Conservation (phyloP, 306 rosid genomes). For the Prosopis cineraria region DNA sequence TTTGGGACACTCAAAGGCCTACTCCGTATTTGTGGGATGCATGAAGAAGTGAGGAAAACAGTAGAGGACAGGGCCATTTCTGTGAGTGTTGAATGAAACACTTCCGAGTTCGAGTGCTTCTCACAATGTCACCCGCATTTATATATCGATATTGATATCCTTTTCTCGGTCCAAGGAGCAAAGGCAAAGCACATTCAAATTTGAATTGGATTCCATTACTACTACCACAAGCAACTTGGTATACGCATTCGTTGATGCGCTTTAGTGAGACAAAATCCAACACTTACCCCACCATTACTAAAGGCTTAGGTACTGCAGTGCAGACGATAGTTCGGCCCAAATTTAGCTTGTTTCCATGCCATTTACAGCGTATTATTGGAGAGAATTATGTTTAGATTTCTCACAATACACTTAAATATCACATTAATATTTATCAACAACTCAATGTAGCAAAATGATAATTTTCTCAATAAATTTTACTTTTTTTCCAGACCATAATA, state of each 20-base stretch:
- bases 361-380: too few relatives aligned
- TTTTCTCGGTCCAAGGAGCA: background rate
- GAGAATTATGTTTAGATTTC: too few relatives aligned
- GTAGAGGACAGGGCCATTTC: background rate
- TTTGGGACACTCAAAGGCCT: background rate
- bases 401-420: too few relatives aligned
- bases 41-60: background rate
- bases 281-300: background rate
- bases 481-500: too few relatives aligned
- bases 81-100: background rate
- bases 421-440: too few relatives aligned
- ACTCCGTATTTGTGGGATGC: background rate
- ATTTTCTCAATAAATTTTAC: too few relatives aligned
- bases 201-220: background rate
- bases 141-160: slow-evolving; percentile 11
- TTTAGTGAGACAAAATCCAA: background rate
- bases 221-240: slow-evolving; percentile 17
- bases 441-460: too few relatives aligned
- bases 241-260: background rate
- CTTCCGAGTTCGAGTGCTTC: background rate
- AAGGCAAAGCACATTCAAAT: slow-evolving; percentile 18
- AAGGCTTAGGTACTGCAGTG: background rate
- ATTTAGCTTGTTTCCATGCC: too few relatives aligned
- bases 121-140: background rate
- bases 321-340: too few relatives aligned